Base-by-base conservation (phyloP, 306 rosid species). In the Inga leiocalycina region DNA sequence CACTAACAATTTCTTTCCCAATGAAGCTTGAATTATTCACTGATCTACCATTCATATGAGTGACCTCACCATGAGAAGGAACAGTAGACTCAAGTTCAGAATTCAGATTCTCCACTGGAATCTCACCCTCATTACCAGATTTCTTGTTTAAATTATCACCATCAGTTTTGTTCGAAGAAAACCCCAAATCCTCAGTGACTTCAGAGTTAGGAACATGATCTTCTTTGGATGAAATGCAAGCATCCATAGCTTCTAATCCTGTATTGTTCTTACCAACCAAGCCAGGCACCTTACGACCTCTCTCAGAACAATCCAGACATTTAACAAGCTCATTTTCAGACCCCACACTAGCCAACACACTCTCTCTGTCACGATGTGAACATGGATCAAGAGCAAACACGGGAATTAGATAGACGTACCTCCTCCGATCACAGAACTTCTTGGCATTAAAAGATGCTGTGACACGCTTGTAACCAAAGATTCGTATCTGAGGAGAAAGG, bases 381-480 rank as follows among this genome's bases (percentile, higher is more conserved):
- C 79, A 75, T 10, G 98, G 94, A 87, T 95, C 94, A 79, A 95
- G 98, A 64, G 97, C 92, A 81, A 95, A 93, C 46, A 90, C 94
- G 0, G 98, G 99, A 54, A 95, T 77, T 43, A 95, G 94, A 87
- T 95, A 95, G 15, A 95, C 94, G 65, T 95, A 95, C 94, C 97
- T 92, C 90, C 99, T 92, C 83, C 96, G 87, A 80, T 95, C 99
- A 80, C 97, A 95, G 78, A 95, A 95, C 92, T 93, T 95, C 88
- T 95, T 95, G 69, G 99, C 91, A 82, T 84, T 93, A 82, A 92
- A 93, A 77, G 99, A 92, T 34, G 71, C 96, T 32, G 99, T 95
- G 43, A 85, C 96, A 44, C 97, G 97, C 90, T 89, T 95, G 84
- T 80, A 92, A 73, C 99, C 99, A 73, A 95, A 92, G 49, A 95